These are phyloP conservation scores for Phytophthora pseudosyringae DNA, from an alignment of 352 stramenopile species.

Conservation along the genomic window DNA sequence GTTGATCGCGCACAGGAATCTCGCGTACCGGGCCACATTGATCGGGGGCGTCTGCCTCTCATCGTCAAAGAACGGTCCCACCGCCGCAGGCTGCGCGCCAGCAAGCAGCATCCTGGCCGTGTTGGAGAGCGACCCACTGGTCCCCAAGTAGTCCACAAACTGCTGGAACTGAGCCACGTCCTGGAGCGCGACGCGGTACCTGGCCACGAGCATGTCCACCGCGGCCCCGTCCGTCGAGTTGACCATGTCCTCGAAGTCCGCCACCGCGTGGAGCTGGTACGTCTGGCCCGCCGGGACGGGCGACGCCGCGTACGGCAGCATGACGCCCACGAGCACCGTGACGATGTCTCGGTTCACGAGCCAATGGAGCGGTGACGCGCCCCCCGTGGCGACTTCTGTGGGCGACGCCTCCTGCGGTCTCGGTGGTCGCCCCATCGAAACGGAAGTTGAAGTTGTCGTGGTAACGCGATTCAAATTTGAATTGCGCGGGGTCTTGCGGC, in stretches of 20 bases:
- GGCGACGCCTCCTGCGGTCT: background rate
- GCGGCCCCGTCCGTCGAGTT: slow-evolving; percentile 10
- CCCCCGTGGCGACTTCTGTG: background rate
- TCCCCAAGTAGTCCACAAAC: slow-evolving; percentile 34
- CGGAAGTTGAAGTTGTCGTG: slow-evolving; percentile 9
- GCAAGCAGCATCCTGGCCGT: slow-evolving; percentile 27
- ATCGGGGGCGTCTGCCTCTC: background rate
- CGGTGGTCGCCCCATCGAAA: background rate
- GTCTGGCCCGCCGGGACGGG: slow-evolving; percentile 6
- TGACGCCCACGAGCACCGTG: slow-evolving; percentile 18
- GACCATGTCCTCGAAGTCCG: slow-evolving; percentile 36
- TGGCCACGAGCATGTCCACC: slow-evolving; percentile 9
- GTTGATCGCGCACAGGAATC: slow-evolving; percentile 36
- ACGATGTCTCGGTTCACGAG: slow-evolving; percentile 38
- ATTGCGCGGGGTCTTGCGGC: slow-evolving; percentile 20
- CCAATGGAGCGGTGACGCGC: slow-evolving; percentile 16
- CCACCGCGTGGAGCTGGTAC: slow-evolving; percentile 22
- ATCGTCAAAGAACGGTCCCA: slow-evolving; percentile 22
- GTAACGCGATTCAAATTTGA: background rate
- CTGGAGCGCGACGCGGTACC: slow-evolving; percentile 25
- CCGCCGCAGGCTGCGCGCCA: background rate
- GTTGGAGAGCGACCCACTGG: slow-evolving; percentile 22
- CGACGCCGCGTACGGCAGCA: slow-evolving; percentile 27
- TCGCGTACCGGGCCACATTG: slow-evolving; percentile 29
- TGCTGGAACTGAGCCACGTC: slow-evolving; percentile 30